Percentiles rank a stretch among this genome's conserved stretches.
These are phyloP conservation scores for Musa schizocarpa DNA, from an alignment of 176 grass and related monocot genomes.

Conservation along the genomic window DNA sequence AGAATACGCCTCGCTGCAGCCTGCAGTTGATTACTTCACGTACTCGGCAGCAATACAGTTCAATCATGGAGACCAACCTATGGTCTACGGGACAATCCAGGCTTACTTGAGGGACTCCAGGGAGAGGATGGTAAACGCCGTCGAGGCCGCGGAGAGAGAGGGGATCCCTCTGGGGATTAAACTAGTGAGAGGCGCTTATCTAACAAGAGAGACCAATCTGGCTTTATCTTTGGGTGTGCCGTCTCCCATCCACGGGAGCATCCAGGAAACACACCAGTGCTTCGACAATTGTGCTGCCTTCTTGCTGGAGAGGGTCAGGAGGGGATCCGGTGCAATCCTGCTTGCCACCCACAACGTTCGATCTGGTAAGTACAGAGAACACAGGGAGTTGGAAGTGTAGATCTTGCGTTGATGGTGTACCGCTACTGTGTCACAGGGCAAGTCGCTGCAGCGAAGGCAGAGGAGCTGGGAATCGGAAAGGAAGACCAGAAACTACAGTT, in stretches of 20 bases:
- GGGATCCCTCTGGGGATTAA: constrained; percentile 63
- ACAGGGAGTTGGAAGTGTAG: no score
- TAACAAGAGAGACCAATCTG: constrained; percentile 52
- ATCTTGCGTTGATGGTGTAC: no score
- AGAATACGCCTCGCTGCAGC: constrained; percentile 81
- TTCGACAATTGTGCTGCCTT: constrained; percentile 74
- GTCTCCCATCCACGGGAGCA: constrained; percentile 59
- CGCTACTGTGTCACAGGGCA: constrained; percentile 22
- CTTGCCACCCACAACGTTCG: constrained; percentile 84
- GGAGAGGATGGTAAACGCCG: constrained; percentile 49
- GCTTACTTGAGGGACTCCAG: constrained; percentile 74
- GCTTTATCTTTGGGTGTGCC: constrained; percentile 49
- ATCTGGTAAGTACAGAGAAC: constrained; percentile 22
- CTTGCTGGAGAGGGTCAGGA: constrained; percentile 63
- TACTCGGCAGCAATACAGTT: constrained; percentile 41
- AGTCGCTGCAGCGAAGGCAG: constrained; percentile 48
- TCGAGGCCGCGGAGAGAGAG: constrained; percentile 28
- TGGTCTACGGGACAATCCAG: constrained; percentile 73
- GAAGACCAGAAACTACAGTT: constrained; percentile 64
- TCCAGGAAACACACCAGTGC: constrained; percentile 75
- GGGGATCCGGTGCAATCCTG: constrained; percentile 40
- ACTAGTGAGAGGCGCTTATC: constrained; percentile 82
- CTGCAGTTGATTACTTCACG: constrained; percentile 90
- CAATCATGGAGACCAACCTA: constrained; percentile 32
- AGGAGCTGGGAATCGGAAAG: constrained; percentile 53